Percentiles rank a stretch among this genome's conserved stretches.
These are phyloP conservation scores for Chamaecyparis obtusa DNA, from an alignment of 75 land plant genomes.

Conservation along the genomic window DNA sequence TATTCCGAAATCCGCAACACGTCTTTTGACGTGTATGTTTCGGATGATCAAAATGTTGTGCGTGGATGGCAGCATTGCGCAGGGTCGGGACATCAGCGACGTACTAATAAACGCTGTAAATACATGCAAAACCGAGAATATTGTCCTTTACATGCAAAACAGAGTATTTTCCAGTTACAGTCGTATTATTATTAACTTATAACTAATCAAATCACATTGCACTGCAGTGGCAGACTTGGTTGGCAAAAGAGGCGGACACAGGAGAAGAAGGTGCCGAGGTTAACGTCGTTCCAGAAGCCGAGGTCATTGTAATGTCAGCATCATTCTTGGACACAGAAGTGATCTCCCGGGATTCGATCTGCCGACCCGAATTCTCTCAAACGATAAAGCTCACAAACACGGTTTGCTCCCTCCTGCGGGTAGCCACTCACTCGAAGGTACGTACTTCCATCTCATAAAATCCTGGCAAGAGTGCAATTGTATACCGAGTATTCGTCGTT, in stretches of 20 bases:
- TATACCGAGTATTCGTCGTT: background rate
- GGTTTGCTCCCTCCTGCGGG: conserved; percentile 1
- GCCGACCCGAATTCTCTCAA: background rate
- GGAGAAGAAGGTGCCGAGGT: background rate
- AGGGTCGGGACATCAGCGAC: conserved; percentile 1
- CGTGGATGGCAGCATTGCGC: background rate
- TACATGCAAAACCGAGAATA: background rate
- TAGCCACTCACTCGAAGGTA: background rate
- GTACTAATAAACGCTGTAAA: background rate
- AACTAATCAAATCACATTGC: background rate
- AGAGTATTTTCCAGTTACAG: background rate
- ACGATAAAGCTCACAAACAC: background rate
- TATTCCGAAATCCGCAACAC: background rate
- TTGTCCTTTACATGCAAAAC: too few species aligned
- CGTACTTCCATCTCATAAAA: background rate
- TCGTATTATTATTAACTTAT: background rate
- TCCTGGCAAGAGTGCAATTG: too few species aligned
- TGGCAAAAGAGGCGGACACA: background rate
- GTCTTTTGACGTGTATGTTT: background rate
- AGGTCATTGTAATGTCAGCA: background rate
- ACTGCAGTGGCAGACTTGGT: background rate
- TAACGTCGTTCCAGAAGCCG: background rate
- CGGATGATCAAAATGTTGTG: background rate
- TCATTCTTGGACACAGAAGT: background rate
- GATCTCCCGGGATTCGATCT: background rate